These are phyloP conservation scores for Fusarium heterosporum DNA, from an alignment of 2,329 filamentous ascomycete genomes.

Conservation along the genomic window DNA sequence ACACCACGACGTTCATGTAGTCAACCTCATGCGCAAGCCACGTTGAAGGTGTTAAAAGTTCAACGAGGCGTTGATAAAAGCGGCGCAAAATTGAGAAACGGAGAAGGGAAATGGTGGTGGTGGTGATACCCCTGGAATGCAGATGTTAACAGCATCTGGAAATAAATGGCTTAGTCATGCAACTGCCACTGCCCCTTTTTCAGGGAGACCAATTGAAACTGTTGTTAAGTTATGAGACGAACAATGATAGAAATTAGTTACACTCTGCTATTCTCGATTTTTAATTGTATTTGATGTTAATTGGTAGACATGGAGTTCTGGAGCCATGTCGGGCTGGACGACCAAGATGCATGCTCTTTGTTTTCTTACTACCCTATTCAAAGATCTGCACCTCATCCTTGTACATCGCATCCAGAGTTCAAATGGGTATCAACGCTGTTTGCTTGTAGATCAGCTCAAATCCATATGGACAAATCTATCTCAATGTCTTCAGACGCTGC, in stretches of 20 bases:
- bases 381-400: slow-evolving; percentile 19
- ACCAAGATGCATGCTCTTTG: background rate
- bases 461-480: background rate
- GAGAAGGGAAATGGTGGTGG: slow-evolving; percentile 23
- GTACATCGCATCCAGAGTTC: background rate
- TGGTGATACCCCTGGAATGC: slow-evolving; percentile 18
- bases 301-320: too few species aligned
- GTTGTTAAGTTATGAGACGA: slow-evolving; percentile 3
- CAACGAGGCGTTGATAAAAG: slow-evolving; percentile 21
- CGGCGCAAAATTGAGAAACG: slow-evolving; percentile 18
- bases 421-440: slow-evolving; percentile 23
- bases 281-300: background rate
- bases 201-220: background rate
- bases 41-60: slow-evolving; percentile 4
- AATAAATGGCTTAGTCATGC: slow-evolving; percentile 39
- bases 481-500: background rate
- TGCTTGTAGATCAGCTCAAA: too few species aligned
- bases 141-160: slow-evolving; percentile 35
- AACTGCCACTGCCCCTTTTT: slow-evolving; percentile 22
- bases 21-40: slow-evolving; percentile 51
- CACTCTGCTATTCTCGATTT: background rate
- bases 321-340: background rate
- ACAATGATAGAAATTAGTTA: background rate
- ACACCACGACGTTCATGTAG: slow-evolving; percentile 65
- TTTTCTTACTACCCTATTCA: background rate